Evolutionary conservation across 2,329 filamentous ascomycete genomes (phyloP).

Genomic region (Leptodontidium sp.): DNA sequence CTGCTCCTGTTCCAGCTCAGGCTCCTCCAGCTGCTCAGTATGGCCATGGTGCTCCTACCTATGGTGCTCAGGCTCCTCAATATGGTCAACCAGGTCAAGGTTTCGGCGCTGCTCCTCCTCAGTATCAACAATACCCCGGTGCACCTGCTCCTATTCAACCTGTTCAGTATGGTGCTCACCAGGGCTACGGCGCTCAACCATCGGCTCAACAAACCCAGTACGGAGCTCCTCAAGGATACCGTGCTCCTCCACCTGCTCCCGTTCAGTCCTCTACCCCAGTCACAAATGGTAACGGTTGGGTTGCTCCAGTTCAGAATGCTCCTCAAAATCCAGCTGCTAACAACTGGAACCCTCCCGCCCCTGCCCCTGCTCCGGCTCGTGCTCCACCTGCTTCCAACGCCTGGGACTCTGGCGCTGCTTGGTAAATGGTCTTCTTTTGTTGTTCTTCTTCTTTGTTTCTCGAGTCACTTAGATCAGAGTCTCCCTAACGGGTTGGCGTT

Average conservation of each 20-base stretch:
- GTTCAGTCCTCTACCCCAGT: background rate
- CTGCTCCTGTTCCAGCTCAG: constrained; percentile 15
- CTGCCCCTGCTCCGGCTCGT: background rate
- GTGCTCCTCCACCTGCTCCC: background rate
- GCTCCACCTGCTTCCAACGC: background rate
- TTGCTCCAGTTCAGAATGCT: background rate
- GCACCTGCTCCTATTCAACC: background rate
- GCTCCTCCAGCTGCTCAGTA: constrained; percentile 7
- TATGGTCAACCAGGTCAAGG: constrained; percentile 8
- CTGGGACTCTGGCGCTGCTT: background rate
- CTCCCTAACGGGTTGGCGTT: constrained; percentile 6
- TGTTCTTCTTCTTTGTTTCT: background rate
- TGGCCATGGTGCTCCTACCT: constrained; percentile 12
- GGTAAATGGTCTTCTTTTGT: background rate
- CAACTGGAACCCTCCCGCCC: background rate
- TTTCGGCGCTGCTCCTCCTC: background rate
- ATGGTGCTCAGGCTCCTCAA: constrained; percentile 7
- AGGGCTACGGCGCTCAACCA: background rate
- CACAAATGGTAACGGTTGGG: background rate
- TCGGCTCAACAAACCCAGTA: constrained; percentile 3
- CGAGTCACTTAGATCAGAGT: constrained; percentile 9
- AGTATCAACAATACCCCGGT: background rate
- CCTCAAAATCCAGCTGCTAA: background rate
- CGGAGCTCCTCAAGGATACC: background rate
- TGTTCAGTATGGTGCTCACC: background rate